Percentiles rank a stretch among this genome's conserved stretches.
Evolutionary conservation across 306 rosid species (phyloP).

Genomic region (Cucurbita moschata): DNA sequence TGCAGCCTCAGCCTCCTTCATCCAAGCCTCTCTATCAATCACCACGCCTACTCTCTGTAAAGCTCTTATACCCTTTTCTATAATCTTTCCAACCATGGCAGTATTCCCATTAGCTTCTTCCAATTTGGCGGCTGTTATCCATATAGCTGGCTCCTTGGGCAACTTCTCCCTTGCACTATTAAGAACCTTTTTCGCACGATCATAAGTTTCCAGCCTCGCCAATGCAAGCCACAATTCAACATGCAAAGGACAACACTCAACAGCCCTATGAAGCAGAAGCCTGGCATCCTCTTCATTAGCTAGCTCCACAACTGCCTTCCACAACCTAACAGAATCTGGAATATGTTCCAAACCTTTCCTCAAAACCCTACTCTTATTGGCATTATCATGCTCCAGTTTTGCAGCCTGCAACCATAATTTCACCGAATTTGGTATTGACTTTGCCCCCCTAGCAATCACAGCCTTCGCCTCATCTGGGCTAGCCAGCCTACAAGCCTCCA

Average conservation of each 20-base stretch:
- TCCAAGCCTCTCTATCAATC: slow-evolving; percentile 79
- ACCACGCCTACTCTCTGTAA: slow-evolving; percentile 65
- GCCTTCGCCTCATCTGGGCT: slow-evolving; percentile 86
- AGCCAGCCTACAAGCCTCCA: slow-evolving; percentile 79
- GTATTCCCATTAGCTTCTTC: slow-evolving; percentile 91
- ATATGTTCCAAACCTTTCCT: slow-evolving; percentile 78
- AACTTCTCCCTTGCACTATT: slow-evolving; percentile 72
- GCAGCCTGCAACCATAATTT: slow-evolving; percentile 87
- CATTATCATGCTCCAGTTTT: slow-evolving; percentile 61
- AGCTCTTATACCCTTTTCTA: slow-evolving; percentile 83
- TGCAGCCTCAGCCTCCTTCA: slow-evolving; percentile 92
- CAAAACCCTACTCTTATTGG: slow-evolving; percentile 56
- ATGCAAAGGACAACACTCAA: slow-evolving; percentile 80
- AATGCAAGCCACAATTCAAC: slow-evolving; percentile 88
- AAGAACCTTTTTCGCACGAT: slow-evolving; percentile 66
- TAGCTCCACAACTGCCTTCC: slow-evolving; percentile 94
- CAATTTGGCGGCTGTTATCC: slow-evolving; percentile 85
- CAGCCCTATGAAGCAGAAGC: slow-evolving; percentile 75
- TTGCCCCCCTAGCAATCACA: slow-evolving; percentile 67
- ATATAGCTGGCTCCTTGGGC: slow-evolving; percentile 74
- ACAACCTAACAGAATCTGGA: slow-evolving; percentile 81
- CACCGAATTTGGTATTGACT: slow-evolving; percentile 64
- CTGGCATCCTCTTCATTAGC: slow-evolving; percentile 82
- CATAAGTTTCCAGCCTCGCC: slow-evolving; percentile 79
- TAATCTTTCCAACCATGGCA: slow-evolving; percentile 67